Evolutionary conservation across 108 stramenopile genomes (phyloP), one percentile per base, ranked within the genome.

Genomic region (Nannochloropsis salina): DNA sequence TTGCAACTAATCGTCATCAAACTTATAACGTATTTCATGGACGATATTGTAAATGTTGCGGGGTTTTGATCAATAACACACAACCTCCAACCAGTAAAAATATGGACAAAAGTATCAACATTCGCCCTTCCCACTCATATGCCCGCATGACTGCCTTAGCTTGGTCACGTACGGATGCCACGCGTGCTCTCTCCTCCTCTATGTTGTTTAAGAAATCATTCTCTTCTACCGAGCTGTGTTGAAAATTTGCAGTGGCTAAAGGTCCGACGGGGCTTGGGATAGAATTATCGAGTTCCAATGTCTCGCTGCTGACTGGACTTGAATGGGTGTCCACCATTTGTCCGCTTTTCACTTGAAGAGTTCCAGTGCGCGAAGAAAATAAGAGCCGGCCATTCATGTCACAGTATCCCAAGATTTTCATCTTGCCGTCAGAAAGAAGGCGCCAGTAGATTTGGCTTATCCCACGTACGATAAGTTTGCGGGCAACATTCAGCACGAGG

Each of bases 31-130:
- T 6, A 15, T n/a, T 74, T n/a, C n/a, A 74, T 15, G 61, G 61
- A n/a, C n/a, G 15, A n/a, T 74, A 74, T n/a, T 74, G 61, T n/a
- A 74, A 74, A 74, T 74, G n/a, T 74, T 74, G 61, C 61, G 61
- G 61, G 15, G 61, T n/a, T n/a, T 74, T 74, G 15, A n/a, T 74
- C 8, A 74, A n/a, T n/a, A 74, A 74, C 1, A 74, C 61, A 74
- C 15, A 6, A n/a, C 61, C 61, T 3, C 20, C 61, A 3, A 74
- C 61, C 61, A 74, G 20, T n/a, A 74, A 74, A 6, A 74, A 4
- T n/a, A 74, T 6, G 61, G 61, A 15, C n/a, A 74, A n/a, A n/a
- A 74, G 20, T n/a, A n/a, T 74, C 61, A 74, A n/a, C 61, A 74
- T n/a, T 15, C 61, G 8, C 6, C 61, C 61, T 74, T 74, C 20